Evolutionary conservation across 2,329 filamentous ascomycete genomes (phyloP).

Genomic region (Proliferodiscus dingleyae): DNA sequence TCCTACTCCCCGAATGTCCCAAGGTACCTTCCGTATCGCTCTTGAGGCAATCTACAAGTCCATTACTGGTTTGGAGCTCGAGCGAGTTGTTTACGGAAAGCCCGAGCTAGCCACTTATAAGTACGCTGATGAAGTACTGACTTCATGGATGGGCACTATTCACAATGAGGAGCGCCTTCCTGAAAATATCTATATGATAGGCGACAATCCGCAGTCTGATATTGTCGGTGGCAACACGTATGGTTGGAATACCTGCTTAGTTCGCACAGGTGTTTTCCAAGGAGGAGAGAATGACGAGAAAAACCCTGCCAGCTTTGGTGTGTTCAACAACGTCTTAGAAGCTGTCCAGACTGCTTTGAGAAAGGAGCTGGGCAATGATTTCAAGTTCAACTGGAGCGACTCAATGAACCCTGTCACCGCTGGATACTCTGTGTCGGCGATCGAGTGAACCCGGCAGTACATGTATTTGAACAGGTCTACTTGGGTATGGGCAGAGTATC

Average conservation of each 20-base stretch:
- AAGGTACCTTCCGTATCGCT: constrained; percentile 70
- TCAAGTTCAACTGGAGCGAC: constrained; percentile 69
- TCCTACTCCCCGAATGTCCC: constrained; percentile 64
- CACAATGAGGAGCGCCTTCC: constrained; percentile 67
- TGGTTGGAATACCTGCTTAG: constrained; percentile 75
- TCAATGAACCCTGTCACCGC: constrained; percentile 63
- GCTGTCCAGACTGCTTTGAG: constrained; percentile 62
- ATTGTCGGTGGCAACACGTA: constrained; percentile 77
- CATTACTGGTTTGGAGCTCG: constrained; percentile 63
- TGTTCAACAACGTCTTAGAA: constrained; percentile 68
- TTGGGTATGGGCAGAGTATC: not conserved
- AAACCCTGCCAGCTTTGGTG: constrained; percentile 73
- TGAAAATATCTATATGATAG: constrained; percentile 70
- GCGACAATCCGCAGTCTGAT: constrained; percentile 69
- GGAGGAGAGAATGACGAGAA: constrained; percentile 70
- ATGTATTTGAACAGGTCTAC: constrained; percentile 2
- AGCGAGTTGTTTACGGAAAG: constrained; percentile 74
- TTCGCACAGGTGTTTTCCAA: constrained; percentile 74
- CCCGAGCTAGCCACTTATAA: constrained; percentile 72
- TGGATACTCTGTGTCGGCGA: constrained; percentile 47
- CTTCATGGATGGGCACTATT: constrained; percentile 70
- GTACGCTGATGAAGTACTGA: constrained; percentile 69
- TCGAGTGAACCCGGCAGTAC: constrained; percentile 39
- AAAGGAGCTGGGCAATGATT: constrained; percentile 69
- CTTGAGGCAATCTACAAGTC: constrained; percentile 71